These are phyloP conservation scores for Lenzites betulinus DNA, from an alignment of 768 basidiomycete genomes.

Conservation along the genomic window DNA sequence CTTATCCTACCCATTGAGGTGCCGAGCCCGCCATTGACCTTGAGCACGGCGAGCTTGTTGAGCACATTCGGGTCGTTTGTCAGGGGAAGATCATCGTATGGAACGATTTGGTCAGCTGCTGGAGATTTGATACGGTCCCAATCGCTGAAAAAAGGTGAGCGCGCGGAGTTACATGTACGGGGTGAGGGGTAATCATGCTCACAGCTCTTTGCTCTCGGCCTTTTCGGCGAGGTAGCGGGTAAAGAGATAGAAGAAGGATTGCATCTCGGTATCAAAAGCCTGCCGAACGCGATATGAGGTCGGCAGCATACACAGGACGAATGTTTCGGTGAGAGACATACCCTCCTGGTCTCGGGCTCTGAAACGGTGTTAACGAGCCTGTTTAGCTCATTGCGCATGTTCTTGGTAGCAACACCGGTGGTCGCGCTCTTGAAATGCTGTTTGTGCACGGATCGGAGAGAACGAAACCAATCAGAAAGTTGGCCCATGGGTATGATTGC, in stretches of 20 bases:
- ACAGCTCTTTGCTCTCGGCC: constrained; percentile 72
- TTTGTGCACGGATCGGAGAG: constrained; percentile 37
- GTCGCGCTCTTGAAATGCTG: constrained; percentile 91
- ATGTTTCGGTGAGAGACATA: constrained; percentile 41
- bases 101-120: constrained; percentile 80
- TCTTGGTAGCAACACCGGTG: constrained; percentile 69
- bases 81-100: constrained; percentile 72
- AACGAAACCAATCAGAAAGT: constrained; percentile 33
- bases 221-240: constrained; percentile 74
- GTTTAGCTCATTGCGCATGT: constrained; percentile 98
- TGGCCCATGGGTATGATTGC: constrained; percentile 11
- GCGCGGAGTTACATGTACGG: constrained; percentile 1
- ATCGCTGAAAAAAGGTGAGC: constrained; percentile 21
- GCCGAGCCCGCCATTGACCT: constrained; percentile 92
- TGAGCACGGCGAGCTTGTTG: constrained; percentile 93
- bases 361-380: constrained; percentile 86
- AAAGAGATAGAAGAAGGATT: constrained; percentile 94
- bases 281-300: constrained; percentile 33
- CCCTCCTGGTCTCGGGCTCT: constrained; percentile 82
- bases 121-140: constrained; percentile 73
- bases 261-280: constrained; percentile 96
- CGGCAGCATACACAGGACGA: constrained; percentile 3
- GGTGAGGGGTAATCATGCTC: constrained; percentile 32
- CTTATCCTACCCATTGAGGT: constrained; percentile 94
- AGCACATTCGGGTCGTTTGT: constrained; percentile 64